These are phyloP conservation scores for Fusarium mexicanum DNA, from an alignment of 2,329 filamentous ascomycete species.

Conservation along the genomic window DNA sequence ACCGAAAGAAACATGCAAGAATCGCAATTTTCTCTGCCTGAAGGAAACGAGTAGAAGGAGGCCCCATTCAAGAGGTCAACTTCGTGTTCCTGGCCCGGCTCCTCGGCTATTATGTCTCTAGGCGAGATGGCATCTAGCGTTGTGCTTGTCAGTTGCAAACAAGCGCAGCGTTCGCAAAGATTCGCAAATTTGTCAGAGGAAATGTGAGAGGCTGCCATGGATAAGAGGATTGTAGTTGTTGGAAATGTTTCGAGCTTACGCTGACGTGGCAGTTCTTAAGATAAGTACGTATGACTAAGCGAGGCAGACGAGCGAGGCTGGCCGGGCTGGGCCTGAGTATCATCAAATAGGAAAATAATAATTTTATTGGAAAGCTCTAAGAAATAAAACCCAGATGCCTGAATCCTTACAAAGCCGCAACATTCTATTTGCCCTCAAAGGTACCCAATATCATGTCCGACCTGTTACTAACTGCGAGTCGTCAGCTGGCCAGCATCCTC, in stretches of 20 bases:
- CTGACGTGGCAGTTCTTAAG: not conserved
- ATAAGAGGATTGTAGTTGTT: accelerated
- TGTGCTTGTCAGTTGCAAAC: accelerated
- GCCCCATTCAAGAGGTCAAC: not conserved
- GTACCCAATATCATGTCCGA: no score
- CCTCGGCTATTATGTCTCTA: no score
- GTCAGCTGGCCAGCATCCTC: no score
- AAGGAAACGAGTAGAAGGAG: accelerated
- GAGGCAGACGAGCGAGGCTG: not conserved
- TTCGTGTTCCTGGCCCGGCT: not conserved
- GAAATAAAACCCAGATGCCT: no score
- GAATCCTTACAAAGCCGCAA: no score
- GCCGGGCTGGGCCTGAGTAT: no score
- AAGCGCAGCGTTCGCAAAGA: not conserved
- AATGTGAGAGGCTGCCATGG: not conserved
- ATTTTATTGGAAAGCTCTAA: no score
- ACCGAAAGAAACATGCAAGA: no score
- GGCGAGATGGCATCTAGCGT: accelerated
- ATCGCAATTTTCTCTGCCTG: no score
- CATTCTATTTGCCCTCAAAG: no score
- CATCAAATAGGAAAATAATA: no score
- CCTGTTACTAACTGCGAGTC: no score
- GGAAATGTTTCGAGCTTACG: accelerated
- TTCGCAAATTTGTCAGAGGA: accelerated
- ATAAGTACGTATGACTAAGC: not conserved